phyloP scores from a whole-genome alignment of 148 eudicot species.

The Rhododendron williamsianum region DNA sequence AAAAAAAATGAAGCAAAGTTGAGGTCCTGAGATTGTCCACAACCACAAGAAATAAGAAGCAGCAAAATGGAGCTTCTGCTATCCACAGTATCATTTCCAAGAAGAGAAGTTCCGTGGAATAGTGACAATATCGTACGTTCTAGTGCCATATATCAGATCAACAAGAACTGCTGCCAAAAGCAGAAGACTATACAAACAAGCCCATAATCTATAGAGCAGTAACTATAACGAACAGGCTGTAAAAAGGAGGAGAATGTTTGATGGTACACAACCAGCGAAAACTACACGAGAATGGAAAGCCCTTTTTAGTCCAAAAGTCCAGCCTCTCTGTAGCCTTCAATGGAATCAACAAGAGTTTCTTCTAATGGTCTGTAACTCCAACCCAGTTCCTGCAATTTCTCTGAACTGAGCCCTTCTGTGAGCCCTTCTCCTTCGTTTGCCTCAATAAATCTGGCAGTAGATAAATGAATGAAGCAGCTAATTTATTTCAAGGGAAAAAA shows the following conservation, averaged over 20 bases:
- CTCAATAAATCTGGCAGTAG: constrained; percentile 28
- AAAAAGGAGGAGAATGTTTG: background rate
- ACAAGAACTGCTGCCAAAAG: background rate
- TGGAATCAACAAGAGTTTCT: constrained; percentile 34
- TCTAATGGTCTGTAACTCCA: constrained; percentile 33
- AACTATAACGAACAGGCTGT: background rate
- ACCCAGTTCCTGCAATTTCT: constrained; percentile 34
- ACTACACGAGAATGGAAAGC: background rate
- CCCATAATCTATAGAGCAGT: background rate
- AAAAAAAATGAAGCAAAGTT: background rate
- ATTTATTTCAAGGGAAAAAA: background rate
- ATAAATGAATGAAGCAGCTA: background rate
- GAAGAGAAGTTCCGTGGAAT: background rate
- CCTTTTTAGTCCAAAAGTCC: constrained; percentile 16
- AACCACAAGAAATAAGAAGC: background rate
- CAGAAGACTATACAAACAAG: background rate
- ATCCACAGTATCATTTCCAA: background rate
- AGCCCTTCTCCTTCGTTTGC: constrained; percentile 2
- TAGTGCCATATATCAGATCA: background rate
- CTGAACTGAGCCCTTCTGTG: constrained; percentile 15
- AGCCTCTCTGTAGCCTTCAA: constrained; percentile 20
- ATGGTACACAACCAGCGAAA: background rate
- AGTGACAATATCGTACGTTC: background rate
- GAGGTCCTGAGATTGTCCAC: background rate
- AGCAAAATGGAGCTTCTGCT: background rate